These are phyloP conservation scores for Posidonia oceanica DNA, from an alignment of 116 monocot genomes.

Conservation along the genomic window DNA sequence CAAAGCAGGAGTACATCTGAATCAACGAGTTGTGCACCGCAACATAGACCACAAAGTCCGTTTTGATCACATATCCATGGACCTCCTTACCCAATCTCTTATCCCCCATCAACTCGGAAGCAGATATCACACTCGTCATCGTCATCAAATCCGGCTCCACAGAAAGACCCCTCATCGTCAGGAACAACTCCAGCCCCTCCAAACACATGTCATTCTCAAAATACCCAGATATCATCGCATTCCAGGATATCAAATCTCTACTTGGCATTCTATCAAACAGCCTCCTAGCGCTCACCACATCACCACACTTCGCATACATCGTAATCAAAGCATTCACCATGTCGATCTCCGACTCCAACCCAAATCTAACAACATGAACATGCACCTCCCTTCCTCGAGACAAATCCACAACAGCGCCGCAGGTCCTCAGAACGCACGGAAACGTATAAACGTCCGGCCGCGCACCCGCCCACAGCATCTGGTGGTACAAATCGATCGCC, in stretches of 20 bases:
- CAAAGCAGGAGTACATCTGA: conserved; percentile 46
- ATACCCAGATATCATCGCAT: conserved; percentile 80
- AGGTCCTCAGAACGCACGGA: conserved; percentile 59
- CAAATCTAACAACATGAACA: conserved; percentile 56
- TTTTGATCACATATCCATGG: conserved; percentile 45
- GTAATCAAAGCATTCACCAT: conserved; percentile 63
- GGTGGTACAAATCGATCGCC: conserved; percentile 51
- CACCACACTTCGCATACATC: conserved; percentile 64
- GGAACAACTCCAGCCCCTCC: conserved; percentile 42
- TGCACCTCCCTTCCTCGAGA: conserved; percentile 48
- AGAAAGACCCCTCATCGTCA: conserved; percentile 27
- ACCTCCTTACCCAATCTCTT: conserved; percentile 25
- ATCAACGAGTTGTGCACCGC: conserved; percentile 48
- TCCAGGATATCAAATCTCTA: conserved; percentile 64
- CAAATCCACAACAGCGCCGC: conserved; percentile 36
- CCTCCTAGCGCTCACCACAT: conserved; percentile 18
- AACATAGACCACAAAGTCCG: conserved; percentile 10
- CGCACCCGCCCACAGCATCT: conserved; percentile 44
- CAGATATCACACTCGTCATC: conserved; percentile 56
- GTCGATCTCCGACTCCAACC: conserved; percentile 44
- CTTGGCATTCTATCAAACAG: conserved; percentile 52
- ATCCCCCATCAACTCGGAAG: conserved; percentile 18
- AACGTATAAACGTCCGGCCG: conserved; percentile 59
- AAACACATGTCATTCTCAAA: conserved; percentile 40
- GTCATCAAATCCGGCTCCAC: conserved; percentile 61